Conservation (phyloP, 2,329 filamentous ascomycete species). For the Ilyonectria mors-panacis region DNA sequence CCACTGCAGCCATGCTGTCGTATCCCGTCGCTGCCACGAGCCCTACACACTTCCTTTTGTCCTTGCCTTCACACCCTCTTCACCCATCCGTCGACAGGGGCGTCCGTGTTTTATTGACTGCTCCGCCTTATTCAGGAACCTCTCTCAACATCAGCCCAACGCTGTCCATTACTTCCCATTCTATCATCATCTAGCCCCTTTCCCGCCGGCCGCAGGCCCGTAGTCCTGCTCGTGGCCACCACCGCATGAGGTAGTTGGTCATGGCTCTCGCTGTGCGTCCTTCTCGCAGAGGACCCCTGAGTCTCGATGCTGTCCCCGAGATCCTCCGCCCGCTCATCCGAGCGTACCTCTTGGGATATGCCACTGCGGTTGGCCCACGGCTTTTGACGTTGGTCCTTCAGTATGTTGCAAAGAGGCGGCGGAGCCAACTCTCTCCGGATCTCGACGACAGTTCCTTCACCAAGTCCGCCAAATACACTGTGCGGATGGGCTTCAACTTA, state of each 20-base stretch:
- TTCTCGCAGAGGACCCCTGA: constrained; percentile 40
- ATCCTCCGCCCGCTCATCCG: constrained; percentile 69
- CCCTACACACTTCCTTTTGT: constrained; percentile 29
- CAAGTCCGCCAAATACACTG: constrained; percentile 55
- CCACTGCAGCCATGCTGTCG: constrained; percentile 38
- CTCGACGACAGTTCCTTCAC: constrained; percentile 51
- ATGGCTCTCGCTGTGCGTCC: constrained; percentile 34
- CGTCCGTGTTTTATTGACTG: constrained; percentile 36
- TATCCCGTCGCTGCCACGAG: constrained; percentile 32
- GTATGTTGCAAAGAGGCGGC: constrained; percentile 59
- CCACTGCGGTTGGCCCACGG: constrained; percentile 70
- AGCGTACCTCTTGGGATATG: constrained; percentile 74
- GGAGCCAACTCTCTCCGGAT: constrained; percentile 47
- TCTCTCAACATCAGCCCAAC: constrained; percentile 19
- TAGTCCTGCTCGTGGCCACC: constrained; percentile 37
- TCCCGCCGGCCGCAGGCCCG: constrained; percentile 42
- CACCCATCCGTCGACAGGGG: constrained; percentile 37
- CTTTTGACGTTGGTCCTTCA: constrained; percentile 69
- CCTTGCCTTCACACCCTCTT: constrained; percentile 43
- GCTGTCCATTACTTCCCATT: neutral
- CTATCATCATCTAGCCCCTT: constrained; percentile 6
- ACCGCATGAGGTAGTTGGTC: constrained; percentile 38
- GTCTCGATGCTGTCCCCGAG: constrained; percentile 60
- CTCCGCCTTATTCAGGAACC: constrained; percentile 39
- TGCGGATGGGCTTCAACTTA: constrained; percentile 67